phyloP scores from a whole-genome alignment of 805 yeast species.

The Metschnikowia cerradonensis region DNA sequence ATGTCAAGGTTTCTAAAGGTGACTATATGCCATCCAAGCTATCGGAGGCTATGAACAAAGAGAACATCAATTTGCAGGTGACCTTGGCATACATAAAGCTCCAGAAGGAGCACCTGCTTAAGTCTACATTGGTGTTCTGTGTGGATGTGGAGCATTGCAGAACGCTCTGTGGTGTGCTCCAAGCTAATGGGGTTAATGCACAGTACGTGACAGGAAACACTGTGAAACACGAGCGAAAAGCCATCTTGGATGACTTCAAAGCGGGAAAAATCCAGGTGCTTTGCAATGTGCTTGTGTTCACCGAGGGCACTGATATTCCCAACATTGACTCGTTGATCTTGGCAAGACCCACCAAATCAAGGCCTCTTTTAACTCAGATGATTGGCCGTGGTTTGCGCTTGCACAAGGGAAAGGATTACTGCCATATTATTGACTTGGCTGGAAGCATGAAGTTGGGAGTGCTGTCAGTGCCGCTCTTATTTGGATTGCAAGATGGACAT shows the following conservation, averaged over 20 bases:
- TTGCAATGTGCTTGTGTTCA: slow-evolving; percentile 84
- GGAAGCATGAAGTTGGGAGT: slow-evolving; percentile 54
- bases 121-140: slow-evolving; percentile 73
- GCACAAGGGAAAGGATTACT: slow-evolving; percentile 55
- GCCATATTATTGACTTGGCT: slow-evolving; percentile 78
- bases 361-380: slow-evolving; percentile 75
- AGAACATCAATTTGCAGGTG: slow-evolving; percentile 52
- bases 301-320: slow-evolving; percentile 95
- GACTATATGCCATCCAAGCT: slow-evolving; percentile 56
- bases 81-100: slow-evolving; percentile 47
- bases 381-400: slow-evolving; percentile 82
- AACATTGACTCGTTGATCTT: slow-evolving; percentile 75
- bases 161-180: slow-evolving; percentile 49
- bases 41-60: slow-evolving; percentile 52
- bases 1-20: slow-evolving; percentile 29
- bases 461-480: slow-evolving; percentile 51
- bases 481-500: slow-evolving; percentile 25
- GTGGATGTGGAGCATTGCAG: slow-evolving; percentile 68
- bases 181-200: slow-evolving; percentile 59
- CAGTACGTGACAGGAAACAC: slow-evolving; percentile 71
- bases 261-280: slow-evolving; percentile 64
- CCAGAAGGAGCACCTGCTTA: slow-evolving; percentile 34
- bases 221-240: slow-evolving; percentile 45
- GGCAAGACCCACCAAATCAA: slow-evolving; percentile 77
- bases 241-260: slow-evolving; percentile 54